These are phyloP conservation scores for Fraxinus baroniana DNA, from an alignment of 305 asterid species.

Conservation along the genomic window DNA sequence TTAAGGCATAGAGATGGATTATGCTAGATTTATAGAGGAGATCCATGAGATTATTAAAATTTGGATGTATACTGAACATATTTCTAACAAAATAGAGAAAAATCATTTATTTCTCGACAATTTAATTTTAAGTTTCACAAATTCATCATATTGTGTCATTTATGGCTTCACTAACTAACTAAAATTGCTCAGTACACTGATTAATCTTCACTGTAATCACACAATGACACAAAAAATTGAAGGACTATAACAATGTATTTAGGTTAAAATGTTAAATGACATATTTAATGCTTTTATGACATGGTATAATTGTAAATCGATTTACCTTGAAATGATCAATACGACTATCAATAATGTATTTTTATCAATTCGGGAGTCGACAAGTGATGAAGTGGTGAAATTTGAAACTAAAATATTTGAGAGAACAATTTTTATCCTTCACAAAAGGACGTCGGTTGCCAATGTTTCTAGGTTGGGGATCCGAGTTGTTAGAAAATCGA, in stretches of 20 bases:
- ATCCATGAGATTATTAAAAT: neutral
- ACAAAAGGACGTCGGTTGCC: neutral
- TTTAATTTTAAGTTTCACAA: neutral
- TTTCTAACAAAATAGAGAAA: neutral
- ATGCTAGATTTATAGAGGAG: neutral
- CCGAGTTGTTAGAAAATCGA: neutral
- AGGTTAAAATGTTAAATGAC: too few species aligned
- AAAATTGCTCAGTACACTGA: neutral
- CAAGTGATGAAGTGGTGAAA: neutral
- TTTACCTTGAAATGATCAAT: neutral
- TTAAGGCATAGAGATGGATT: neutral
- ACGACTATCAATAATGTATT: too few species aligned
- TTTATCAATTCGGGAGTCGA: neutral
- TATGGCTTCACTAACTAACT: too few species aligned
- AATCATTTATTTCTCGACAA: neutral
- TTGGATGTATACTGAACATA: neutral
- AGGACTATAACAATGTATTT: neutral
- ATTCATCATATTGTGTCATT: neutral
- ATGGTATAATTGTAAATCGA: neutral
- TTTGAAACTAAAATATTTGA: neutral
- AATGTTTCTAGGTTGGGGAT: too few species aligned
- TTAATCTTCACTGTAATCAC: neutral
- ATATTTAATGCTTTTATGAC: neutral
- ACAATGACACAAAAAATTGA: too few species aligned
- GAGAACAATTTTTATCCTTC: too few species aligned